Evolutionary conservation across 2,329 filamentous ascomycete species (phyloP).

Genomic region (Dendryphion nanum): DNA sequence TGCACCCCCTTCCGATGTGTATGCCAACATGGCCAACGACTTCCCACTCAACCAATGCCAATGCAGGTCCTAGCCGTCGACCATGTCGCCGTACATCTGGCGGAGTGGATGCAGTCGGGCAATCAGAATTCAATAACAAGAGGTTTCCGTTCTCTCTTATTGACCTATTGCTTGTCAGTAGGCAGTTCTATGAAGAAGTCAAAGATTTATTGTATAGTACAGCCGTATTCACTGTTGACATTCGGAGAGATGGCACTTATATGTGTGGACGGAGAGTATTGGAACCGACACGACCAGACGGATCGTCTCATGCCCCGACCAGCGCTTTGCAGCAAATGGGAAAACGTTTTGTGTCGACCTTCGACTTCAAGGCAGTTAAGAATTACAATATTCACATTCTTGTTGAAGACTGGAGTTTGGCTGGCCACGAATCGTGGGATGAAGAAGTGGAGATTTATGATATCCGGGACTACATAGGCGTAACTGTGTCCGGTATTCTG

Average conservation of each 20-base stretch:
- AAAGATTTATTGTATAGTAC: constrained; percentile 29
- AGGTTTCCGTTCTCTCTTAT: constrained; percentile 20
- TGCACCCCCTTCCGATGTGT: background rate
- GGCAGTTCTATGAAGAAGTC: constrained; percentile 25
- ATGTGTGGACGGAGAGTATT: constrained; percentile 33
- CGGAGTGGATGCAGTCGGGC: background rate
- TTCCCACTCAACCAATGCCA: background rate
- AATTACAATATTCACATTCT: constrained; percentile 34
- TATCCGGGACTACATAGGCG: constrained; percentile 32
- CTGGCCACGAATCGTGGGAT: constrained; percentile 27
- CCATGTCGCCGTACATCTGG: background rate
- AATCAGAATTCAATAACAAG: background rate
- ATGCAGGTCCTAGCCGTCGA: background rate
- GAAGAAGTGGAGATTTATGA: constrained; percentile 39
- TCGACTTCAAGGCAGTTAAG: constrained; percentile 28
- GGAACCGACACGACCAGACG: constrained; percentile 26
- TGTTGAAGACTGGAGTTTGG: constrained; percentile 21
- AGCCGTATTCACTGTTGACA: constrained; percentile 29
- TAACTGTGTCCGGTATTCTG: constrained; percentile 30
- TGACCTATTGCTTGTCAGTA: constrained; percentile 24
- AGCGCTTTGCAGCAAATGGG: constrained; percentile 16
- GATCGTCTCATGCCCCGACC: constrained; percentile 13
- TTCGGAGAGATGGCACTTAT: constrained; percentile 30
- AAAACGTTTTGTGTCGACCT: constrained; percentile 24
- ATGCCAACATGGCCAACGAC: background rate